These are phyloP conservation scores for Aspergillus brasiliensis DNA, from an alignment of 2,329 filamentous ascomycete genomes.

Conservation along the genomic window DNA sequence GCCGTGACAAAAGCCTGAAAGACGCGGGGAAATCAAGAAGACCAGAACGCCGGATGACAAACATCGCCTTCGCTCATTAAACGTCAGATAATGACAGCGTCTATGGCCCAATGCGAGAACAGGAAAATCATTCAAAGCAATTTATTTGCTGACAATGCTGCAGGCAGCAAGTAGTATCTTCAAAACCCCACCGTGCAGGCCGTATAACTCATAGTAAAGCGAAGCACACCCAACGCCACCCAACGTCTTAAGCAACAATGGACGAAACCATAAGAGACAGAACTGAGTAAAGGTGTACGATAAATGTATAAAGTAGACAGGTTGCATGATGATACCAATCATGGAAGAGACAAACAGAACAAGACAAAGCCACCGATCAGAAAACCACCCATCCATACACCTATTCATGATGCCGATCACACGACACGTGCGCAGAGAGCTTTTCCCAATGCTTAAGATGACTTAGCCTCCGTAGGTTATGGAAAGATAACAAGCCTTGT, in stretches of 20 bases:
- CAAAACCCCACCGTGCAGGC: neutral
- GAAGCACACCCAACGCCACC: neutral
- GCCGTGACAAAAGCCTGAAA: too few species aligned
- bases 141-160: neutral
- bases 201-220: neutral
- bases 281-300: conserved; percentile 6
- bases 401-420: conserved; percentile 12
- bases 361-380: conserved; percentile 7
- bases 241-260: neutral
- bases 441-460: conserved; percentile 10
- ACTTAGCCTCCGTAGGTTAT: conserved; percentile 9
- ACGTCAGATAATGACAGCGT: too few species aligned
- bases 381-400: conserved; percentile 13
- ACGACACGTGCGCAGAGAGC: conserved; percentile 6
- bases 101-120: neutral
- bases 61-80: too few species aligned
- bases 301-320: neutral
- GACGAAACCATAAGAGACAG: neutral
- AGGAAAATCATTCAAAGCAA: neutral
- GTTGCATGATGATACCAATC: neutral
- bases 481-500: neutral
- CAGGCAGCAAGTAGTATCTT: neutral
- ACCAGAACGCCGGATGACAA: too few species aligned
- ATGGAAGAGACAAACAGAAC: neutral
- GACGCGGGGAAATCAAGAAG: too few species aligned